Percentiles rank a stretch among this genome's conserved stretches.
These are phyloP conservation scores for Aspergillus steynii DNA, from an alignment of 495 filamentous ascomycete species.

Conservation along the genomic window DNA sequence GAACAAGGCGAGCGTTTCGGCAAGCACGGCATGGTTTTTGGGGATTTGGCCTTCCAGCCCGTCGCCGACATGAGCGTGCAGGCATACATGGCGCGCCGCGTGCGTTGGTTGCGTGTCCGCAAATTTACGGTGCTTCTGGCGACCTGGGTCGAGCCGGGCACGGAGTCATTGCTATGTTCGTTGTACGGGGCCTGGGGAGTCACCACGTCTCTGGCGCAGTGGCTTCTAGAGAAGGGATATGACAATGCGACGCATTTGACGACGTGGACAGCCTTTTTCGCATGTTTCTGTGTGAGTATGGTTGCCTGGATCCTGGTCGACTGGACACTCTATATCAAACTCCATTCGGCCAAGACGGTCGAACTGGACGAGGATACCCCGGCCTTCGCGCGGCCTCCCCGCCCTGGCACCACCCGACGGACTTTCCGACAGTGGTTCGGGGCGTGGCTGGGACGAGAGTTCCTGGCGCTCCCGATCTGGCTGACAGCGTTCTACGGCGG, in stretches of 20 bases:
- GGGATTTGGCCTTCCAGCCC: constrained; percentile 88
- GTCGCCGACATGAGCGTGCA: constrained; percentile 75
- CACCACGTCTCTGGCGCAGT: constrained; percentile 66
- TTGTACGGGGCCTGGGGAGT: constrained; percentile 75
- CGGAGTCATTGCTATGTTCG: constrained; percentile 84
- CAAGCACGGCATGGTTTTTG: constrained; percentile 82
- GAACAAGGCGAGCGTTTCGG: constrained; percentile 50
- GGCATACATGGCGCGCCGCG: constrained; percentile 79
- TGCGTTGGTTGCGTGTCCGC: constrained; percentile 88
- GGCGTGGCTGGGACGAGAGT: constrained; percentile 85
- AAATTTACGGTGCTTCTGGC: constrained; percentile 92
- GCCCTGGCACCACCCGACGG: constrained; percentile 37
- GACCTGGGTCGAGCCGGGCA: constrained; percentile 91
- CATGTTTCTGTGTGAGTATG: constrained; percentile 67
- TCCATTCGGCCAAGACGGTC: constrained; percentile 71
- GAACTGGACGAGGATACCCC: constrained; percentile 73
- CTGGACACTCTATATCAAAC: constrained; percentile 65
- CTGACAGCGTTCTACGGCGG: constrained; percentile 79
- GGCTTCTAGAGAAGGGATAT: constrained; percentile 53
- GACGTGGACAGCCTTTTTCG: constrained; percentile 68
- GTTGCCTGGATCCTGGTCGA: constrained; percentile 72
- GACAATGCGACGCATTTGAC: constrained; percentile 36
- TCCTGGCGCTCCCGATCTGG: constrained; percentile 86
- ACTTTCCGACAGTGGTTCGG: constrained; percentile 69
- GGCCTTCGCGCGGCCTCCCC: constrained; percentile 58